Evolutionary conservation across 2,329 filamentous ascomycete species (phyloP).

Genomic region (Claviceps sp.): DNA sequence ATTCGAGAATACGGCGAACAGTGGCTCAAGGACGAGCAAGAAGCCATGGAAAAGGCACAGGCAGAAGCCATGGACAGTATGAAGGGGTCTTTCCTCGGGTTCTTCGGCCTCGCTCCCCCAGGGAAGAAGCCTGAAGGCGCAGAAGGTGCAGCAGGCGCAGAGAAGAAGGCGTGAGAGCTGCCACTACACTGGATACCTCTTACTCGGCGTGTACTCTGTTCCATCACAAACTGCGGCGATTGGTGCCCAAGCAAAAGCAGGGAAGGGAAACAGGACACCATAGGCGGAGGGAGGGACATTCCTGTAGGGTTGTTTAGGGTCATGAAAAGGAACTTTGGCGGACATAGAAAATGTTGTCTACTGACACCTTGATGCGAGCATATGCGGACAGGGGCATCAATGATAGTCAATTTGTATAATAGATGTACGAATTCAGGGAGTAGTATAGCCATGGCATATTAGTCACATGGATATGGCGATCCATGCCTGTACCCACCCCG

Average conservation of each 20-base stretch:
- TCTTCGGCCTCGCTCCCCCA: conserved; percentile 11
- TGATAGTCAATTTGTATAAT: conserved; percentile 3
- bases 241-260: not conserved
- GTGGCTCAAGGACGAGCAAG: conserved; percentile 89
- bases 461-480: not conserved
- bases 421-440: conserved; percentile 2
- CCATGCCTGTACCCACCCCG: too few relatives aligned
- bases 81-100: conserved; percentile 55
- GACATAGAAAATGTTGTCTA: conserved; percentile 2
- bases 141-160: conserved; percentile 2
- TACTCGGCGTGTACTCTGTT: not conserved
- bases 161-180: conserved; percentile 9
- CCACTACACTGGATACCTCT: not conserved
- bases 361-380: not conserved
- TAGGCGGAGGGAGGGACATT: too few relatives aligned
- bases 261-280: not conserved
- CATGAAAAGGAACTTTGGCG: not conserved
- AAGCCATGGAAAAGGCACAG: conserved; percentile 74
- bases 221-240: not conserved
- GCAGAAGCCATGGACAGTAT: conserved; percentile 87
- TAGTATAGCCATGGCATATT: not conserved
- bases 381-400: not conserved
- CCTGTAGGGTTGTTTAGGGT: not conserved
- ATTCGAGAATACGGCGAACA: conserved; percentile 88
- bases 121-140: conserved; percentile 5